A percentile compares a stretch with the other conserved stretches of the same genome.
These are phyloP conservation scores for Daldinia sp. DNA, from an alignment of 2,329 filamentous ascomycete genomes.

Conservation along the genomic window DNA sequence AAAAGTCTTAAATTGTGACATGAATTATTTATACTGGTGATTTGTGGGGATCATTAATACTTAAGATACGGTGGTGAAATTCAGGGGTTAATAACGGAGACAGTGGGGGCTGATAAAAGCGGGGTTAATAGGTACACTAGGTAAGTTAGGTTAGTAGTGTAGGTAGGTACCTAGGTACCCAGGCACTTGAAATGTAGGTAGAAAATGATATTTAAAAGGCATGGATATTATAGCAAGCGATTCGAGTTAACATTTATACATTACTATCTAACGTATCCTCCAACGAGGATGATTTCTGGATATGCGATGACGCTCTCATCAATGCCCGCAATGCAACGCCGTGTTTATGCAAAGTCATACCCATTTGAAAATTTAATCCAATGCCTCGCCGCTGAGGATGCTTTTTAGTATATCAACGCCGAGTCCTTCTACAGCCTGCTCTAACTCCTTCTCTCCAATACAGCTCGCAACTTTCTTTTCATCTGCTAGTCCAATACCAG, in stretches of 20 bases:
- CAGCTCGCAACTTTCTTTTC: constrained; percentile 82
- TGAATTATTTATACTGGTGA: too few species aligned
- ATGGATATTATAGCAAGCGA: not conserved
- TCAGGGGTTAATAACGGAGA: too few species aligned
- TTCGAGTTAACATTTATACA: not conserved
- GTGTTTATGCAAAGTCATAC: constrained; percentile 31
- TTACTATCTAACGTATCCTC: constrained; percentile 13
- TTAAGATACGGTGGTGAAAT: too few species aligned
- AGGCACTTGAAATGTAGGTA: too few species aligned
- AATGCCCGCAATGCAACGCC: constrained; percentile 39
- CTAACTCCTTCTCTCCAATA: constrained; percentile 81
- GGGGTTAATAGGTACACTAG: too few species aligned
- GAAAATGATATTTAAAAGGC: not conserved
- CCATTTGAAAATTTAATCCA: constrained; percentile 58
- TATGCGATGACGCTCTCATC: constrained; percentile 1
- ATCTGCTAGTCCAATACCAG: constrained; percentile 63
- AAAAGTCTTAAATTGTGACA: too few species aligned
- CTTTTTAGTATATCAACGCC: constrained; percentile 68
- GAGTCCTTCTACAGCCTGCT: constrained; percentile 70
- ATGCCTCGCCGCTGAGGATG: constrained; percentile 68
- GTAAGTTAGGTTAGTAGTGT: too few species aligned
- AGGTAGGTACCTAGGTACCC: not conserved
- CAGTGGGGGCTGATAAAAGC: too few species aligned
- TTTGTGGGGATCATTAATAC: too few species aligned
- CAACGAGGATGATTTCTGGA: not conserved